Evolutionary conservation across 2,329 filamentous ascomycete genomes (phyloP), one percentile per base, ranked within the genome.

Genomic region (Cercospora berteroae): DNA sequence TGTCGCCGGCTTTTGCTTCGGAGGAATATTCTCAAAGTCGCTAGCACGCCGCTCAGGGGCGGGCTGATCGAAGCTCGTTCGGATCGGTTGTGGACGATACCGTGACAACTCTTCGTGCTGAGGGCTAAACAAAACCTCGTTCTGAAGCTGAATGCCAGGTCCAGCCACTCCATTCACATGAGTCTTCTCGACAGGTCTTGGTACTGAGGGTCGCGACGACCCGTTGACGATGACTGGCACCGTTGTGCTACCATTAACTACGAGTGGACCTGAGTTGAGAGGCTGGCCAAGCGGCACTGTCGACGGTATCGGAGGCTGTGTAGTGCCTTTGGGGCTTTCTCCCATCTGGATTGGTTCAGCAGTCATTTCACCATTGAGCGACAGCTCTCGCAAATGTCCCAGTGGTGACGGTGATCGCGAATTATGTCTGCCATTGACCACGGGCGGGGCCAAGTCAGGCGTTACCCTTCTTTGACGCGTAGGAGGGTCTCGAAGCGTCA

Each of bases 321-420:
- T 48, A 12, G 64, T 69, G 10, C 67, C 64, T 9, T 67, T 65
- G n/a, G 74, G 73, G 48, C 71, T 75, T 33, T 69, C 67, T 18
- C 71, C 25, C 6, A 64, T 36, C 2, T 52, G 56, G 5, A 67
- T 25, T 58, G 71, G 65, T 25, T 65, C 70, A 9, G 71, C 60
- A 29, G 67, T 69, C 61, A 75, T 66, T 63, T 77, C 73, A 50
- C 70, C 71, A 52, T 69, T 75, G 27, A 71, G 73, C 8, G 77
- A 74, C 62, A 80, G 80, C 55, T 77, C 81, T 56, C 81, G 76
- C 59, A 79, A 70, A 63, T 82, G 80, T 5, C 79, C 79, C 31
- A 84, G 76, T 1, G 83, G 82, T 3, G 83, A 84, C 18, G 83
- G 82, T 18, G 83, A 84, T 29, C 82, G 77, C 16, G 75, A 77